Base-by-base conservation (phyloP, 768 basidiomycete species). In the Favolaschia claudopus region DNA sequence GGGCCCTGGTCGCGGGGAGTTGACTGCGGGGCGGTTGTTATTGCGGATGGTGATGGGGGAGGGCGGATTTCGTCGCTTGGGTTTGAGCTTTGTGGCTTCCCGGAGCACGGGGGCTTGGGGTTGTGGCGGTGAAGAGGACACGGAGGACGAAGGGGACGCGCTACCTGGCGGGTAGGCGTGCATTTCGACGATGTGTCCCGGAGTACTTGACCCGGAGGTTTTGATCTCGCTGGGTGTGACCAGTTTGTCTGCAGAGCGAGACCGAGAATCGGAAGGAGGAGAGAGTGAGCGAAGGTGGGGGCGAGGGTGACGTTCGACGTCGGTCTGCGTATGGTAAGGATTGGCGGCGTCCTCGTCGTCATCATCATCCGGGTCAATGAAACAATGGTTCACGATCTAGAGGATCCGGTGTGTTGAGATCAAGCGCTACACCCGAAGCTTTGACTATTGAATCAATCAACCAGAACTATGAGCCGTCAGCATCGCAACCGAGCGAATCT, bases 391-490 rank as follows among this genome's bases (percentile, higher is more conserved):
- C 85, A 48, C 76, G 77, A 60, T 86, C 87, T 2, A 70, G 39
- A 0, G 76, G 72, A 32, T 75, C 69, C 17, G 80, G 71, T 1
- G 75, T 67, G 55, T 79, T 75, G 1, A 79, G 44, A 20, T 78
- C 82, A 20, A 83, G 70, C 22, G 76, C 68, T 4, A 81, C 67
- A 9, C 73, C 70, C 9, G 86, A 85, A 2, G 88, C 89, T 75
- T 95, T 95, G 69, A 95, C 92, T 49, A 95, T 95, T 0, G 92
- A 91, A 75, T 97, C 94, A 56, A 97, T 95, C 47, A 97, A 78
- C 88, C 95, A 95, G 82, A 98, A 98, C 71, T 99, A 93, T 93
- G 38, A 88, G 76, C 63, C 89, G 1, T 94, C 4, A 36, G 13
- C 34, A 10, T 39, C 10, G 19, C 31, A 22, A 14, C 22, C 22